Evolutionary conservation across 2,329 filamentous ascomycete genomes (phyloP).

Genomic region (Mariannaea elegans): DNA sequence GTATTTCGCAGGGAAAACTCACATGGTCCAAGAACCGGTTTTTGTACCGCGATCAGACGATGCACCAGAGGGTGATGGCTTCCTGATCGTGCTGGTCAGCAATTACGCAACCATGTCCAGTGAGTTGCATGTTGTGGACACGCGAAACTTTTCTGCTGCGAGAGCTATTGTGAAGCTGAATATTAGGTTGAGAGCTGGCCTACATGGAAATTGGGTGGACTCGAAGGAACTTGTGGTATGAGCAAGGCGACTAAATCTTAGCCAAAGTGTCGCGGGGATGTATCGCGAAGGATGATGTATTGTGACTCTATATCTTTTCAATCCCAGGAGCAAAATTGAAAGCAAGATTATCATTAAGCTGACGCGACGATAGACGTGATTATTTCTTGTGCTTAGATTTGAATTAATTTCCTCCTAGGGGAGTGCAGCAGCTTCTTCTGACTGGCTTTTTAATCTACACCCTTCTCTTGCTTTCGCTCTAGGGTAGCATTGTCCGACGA

Average conservation of each 20-base stretch:
- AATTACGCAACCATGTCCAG: slow-evolving; percentile 13
- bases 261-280: not conserved
- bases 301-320: no score
- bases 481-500: no score
- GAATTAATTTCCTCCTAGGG: no score
- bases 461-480: no score
- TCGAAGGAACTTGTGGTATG: not conserved
- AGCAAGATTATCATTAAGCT: no score
- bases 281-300: not conserved
- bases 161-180: slow-evolving; percentile 15
- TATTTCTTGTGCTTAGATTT: no score
- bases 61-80: slow-evolving; percentile 13
- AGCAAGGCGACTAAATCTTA: not conserved
- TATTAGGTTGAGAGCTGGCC: slow-evolving; percentile 6
- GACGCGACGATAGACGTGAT: no score
- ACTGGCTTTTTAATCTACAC: no score
- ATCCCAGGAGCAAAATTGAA: no score
- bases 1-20: slow-evolving; percentile 2
- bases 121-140: slow-evolving; percentile 5
- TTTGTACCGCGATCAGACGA: slow-evolving; percentile 11
- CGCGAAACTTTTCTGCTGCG: not conserved
- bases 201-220: slow-evolving; percentile 21
- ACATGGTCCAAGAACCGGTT: slow-evolving; percentile 17
- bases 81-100: slow-evolving; percentile 1
- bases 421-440: no score